phyloP scores from a whole-genome alignment of 805 yeast genomes.

The Yarrowia keelungensis region DNA sequence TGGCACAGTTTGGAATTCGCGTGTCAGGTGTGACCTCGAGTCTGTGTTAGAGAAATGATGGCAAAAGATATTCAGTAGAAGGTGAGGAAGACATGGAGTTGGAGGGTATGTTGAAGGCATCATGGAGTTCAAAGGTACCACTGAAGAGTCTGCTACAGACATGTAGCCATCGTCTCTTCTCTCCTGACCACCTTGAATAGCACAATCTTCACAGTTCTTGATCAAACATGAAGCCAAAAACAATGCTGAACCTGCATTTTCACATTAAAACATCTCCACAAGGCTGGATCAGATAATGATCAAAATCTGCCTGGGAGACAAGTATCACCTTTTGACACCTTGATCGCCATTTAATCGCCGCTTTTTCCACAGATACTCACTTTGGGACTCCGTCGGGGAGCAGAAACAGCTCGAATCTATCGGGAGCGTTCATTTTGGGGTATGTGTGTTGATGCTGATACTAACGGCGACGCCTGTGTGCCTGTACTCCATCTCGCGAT shows the following conservation, averaged over 20 bases:
- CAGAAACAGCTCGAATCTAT: conserved; percentile 94
- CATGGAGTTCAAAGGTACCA: too few species aligned
- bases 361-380: conserved; percentile 54
- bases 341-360: neutral
- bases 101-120: too few species aligned
- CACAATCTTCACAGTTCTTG: neutral
- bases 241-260: too few species aligned
- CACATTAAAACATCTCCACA: neutral
- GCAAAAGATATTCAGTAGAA: neutral
- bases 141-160: too few species aligned
- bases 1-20: conserved; percentile 92
- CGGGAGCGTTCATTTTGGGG: conserved; percentile 91
- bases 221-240: neutral
- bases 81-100: too few species aligned
- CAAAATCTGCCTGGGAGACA: neutral
- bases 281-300: neutral
- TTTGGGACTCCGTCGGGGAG: conserved; percentile 98
- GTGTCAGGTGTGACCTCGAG: conserved; percentile 90
- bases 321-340: neutral
- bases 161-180: too few species aligned
- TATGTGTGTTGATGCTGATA: conserved; percentile 13
- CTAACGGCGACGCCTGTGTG: conserved; percentile 11
- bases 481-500: conserved; percentile 23
- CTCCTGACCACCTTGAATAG: neutral
- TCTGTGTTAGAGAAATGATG: conserved; percentile 50